phyloP scores from a whole-genome alignment of 257 asterid species.

The Ballota nigra region DNA sequence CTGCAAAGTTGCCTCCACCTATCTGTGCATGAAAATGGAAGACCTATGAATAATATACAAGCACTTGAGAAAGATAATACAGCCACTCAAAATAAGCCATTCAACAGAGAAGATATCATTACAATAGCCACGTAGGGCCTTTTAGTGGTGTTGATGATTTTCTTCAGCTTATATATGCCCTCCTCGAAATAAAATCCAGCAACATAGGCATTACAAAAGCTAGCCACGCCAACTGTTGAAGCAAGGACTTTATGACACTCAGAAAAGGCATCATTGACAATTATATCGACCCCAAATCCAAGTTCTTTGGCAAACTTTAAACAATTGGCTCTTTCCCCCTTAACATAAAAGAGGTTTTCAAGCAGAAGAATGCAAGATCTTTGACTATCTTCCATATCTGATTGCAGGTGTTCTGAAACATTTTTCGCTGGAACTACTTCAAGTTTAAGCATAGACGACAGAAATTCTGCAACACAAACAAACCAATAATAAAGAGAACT shows the following conservation, averaged over 20 bases:
- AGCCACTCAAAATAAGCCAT: not conserved
- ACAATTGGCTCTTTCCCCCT: slow-evolving; percentile 76
- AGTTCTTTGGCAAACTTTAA: slow-evolving; percentile 60
- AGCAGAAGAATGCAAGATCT: slow-evolving; percentile 48
- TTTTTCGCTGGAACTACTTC: slow-evolving; percentile 60
- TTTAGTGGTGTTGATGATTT: slow-evolving; percentile 41
- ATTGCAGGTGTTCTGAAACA: slow-evolving; percentile 28
- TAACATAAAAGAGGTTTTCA: slow-evolving; percentile 60
- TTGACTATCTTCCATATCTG: slow-evolving; percentile 31
- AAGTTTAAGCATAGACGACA: slow-evolving; percentile 59
- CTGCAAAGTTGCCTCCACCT: slow-evolving; percentile 72
- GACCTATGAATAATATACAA: slow-evolving; percentile 13
- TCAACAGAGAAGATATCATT: slow-evolving; percentile 32
- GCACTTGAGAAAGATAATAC: slow-evolving; percentile 3
- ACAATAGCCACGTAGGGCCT: slow-evolving; percentile 79
- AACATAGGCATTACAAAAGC: slow-evolving; percentile 61
- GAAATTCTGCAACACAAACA: slow-evolving; percentile 49
- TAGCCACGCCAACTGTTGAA: slow-evolving; percentile 80
- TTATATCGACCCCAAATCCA: slow-evolving; percentile 67
- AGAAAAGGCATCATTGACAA: slow-evolving; percentile 83
- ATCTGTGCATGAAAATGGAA: slow-evolving; percentile 48
- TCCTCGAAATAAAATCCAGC: slow-evolving; percentile 87
- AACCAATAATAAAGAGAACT: slow-evolving; percentile 15
- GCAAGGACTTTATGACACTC: slow-evolving; percentile 82
- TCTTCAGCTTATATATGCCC: slow-evolving; percentile 55